Evolutionary conservation across 257 asterid genomes (phyloP).

Genomic region (Cynanchum wilfordii): DNA sequence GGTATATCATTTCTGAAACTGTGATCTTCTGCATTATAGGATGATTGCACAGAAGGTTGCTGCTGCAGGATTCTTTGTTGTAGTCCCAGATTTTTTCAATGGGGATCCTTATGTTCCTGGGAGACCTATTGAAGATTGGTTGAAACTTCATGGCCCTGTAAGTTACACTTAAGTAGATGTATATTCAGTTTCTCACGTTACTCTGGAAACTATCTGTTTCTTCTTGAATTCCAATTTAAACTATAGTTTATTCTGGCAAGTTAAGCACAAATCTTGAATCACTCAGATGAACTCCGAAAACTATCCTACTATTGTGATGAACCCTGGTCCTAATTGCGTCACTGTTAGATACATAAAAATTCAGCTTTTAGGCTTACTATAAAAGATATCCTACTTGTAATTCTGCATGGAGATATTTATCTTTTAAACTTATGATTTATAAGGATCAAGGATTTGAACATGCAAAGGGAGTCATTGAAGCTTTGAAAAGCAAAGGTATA

Average conservation of each 20-base stretch:
- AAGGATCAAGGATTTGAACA: constrained; percentile 56
- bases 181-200: not conserved
- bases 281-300: not conserved
- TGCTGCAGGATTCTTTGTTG: constrained; percentile 50
- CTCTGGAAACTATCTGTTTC: not conserved
- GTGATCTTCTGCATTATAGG: constrained; percentile 26
- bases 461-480: constrained; percentile 55
- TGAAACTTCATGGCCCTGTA: constrained; percentile 56
- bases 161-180: constrained; percentile 17
- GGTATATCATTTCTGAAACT: not conserved
- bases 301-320: too few relatives aligned
- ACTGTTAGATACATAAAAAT: not conserved
- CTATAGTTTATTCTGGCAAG: not conserved
- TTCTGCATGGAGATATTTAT: not conserved
- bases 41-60: constrained; percentile 65
- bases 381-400: not conserved
- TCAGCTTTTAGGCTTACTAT: not conserved
- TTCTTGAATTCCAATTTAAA: not conserved
- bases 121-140: constrained; percentile 35
- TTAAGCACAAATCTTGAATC: not conserved
- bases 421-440: not conserved
- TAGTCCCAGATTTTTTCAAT: constrained; percentile 53
- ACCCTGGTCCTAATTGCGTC: too few relatives aligned
- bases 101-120: constrained; percentile 49
- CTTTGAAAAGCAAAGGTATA: constrained; percentile 49